Percentiles rank a stretch among this genome's conserved stretches.
These are phyloP conservation scores for Fraxinus floribunda DNA, from an alignment of 305 asterid species.

Conservation along the genomic window DNA sequence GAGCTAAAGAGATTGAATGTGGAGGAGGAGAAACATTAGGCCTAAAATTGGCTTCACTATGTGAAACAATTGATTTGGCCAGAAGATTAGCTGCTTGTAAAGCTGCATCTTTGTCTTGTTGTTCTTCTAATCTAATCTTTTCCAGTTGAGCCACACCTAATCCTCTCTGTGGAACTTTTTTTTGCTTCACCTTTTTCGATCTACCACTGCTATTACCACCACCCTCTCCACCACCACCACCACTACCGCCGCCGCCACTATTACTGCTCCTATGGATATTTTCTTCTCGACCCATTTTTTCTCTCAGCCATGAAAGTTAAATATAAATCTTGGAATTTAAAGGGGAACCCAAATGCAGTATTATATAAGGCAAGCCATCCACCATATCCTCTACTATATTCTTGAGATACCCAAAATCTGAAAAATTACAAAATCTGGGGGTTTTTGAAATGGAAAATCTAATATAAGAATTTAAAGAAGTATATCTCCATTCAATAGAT, in stretches of 20 bases:
- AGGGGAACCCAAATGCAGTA: slow-evolving; percentile 23
- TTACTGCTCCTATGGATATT: slow-evolving; percentile 39
- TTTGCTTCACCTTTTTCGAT: slow-evolving; percentile 66
- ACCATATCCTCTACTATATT: slow-evolving; percentile 40
- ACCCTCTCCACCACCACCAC: slow-evolving; percentile 21
- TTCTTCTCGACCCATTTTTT: slow-evolving; percentile 66
- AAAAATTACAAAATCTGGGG: slow-evolving; percentile 35
- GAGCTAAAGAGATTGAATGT: slow-evolving; percentile 23
- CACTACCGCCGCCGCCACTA: slow-evolving; percentile 24
- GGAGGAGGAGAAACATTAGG: slow-evolving; percentile 33
- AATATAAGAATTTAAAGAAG: slow-evolving; percentile 33
- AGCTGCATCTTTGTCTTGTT: slow-evolving; percentile 53
- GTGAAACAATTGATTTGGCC: slow-evolving; percentile 32
- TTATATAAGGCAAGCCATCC: slow-evolving; percentile 36
- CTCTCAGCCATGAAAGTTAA: slow-evolving; percentile 45
- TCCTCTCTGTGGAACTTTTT: slow-evolving; percentile 86
- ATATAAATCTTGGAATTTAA: slow-evolving; percentile 33
- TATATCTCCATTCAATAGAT: slow-evolving; percentile 50
- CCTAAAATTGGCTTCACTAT: slow-evolving; percentile 35
- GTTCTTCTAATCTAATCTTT: slow-evolving; percentile 73
- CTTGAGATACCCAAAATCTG: slow-evolving; percentile 44
- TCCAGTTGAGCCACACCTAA: slow-evolving; percentile 96
- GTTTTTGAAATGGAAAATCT: slow-evolving; percentile 42
- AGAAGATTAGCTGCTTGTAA: slow-evolving; percentile 38
- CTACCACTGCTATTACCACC: slow-evolving; percentile 28